phyloP scores from a whole-genome alignment of 768 basidiomycete species.

The Boletus rex-veris region DNA sequence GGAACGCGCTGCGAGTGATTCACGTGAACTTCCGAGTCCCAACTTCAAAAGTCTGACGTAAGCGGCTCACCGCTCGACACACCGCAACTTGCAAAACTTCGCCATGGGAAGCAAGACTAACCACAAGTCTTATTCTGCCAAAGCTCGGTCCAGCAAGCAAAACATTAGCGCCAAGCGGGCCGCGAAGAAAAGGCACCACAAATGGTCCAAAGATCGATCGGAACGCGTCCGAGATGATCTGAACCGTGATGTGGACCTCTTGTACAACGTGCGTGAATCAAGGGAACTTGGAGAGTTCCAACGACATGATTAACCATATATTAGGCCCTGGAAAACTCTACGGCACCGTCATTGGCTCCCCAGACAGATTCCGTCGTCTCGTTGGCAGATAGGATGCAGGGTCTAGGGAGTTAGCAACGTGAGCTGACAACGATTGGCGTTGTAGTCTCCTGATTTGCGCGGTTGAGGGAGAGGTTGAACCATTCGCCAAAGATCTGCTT shows the following conservation, averaged over 20 bases:
- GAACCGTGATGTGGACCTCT: slow-evolving; percentile 21
- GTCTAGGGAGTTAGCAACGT: slow-evolving; percentile 14
- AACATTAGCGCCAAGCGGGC: slow-evolving; percentile 8
- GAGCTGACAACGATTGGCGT: neutral
- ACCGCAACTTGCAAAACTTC: neutral
- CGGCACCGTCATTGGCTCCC: neutral
- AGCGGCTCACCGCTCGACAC: neutral
- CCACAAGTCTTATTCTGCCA: slow-evolving; percentile 1
- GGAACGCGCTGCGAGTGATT: neutral
- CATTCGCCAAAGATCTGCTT: neutral
- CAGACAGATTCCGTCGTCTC: slow-evolving; percentile 6
- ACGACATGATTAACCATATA: neutral
- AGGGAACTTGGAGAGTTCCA: neutral
- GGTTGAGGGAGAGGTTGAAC: neutral
- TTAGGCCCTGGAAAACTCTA: slow-evolving; percentile 13
- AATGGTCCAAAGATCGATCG: slow-evolving; percentile 23
- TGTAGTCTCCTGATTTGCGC: neutral
- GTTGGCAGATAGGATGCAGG: slow-evolving; percentile 21
- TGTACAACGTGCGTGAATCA: slow-evolving; percentile 25
- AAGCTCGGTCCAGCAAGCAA: slow-evolving; percentile 9
- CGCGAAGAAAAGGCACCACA: slow-evolving; percentile 21
- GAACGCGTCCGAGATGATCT: slow-evolving; percentile 26
- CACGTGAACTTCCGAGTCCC: neutral
- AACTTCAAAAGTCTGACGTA: slow-evolving; percentile 12
- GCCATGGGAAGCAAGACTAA: slow-evolving; percentile 8